Evolutionary conservation across 2,329 filamentous ascomycete genomes (phyloP).

Genomic region (Scopulariopsis brevicaulis): DNA sequence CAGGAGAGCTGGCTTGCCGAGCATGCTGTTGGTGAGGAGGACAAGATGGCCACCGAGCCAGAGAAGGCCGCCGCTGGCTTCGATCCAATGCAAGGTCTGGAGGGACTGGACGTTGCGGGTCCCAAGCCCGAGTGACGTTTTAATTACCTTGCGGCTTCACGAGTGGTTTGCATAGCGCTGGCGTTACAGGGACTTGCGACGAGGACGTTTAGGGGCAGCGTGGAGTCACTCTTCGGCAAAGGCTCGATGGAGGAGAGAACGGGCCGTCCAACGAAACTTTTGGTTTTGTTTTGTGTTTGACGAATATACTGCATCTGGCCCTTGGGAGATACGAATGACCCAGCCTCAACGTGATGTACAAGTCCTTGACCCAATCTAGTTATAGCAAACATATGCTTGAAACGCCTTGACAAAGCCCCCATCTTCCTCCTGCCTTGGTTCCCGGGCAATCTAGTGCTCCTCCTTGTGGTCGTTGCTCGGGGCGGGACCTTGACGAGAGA

Average conservation of each 20-base stretch:
- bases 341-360: constrained; percentile 3
- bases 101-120: constrained; percentile 87
- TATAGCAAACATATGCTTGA: not conserved
- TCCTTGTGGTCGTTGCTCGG: constrained; percentile 20
- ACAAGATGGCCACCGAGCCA: not conserved
- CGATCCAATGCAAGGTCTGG: constrained; percentile 93
- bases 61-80: constrained; percentile 40
- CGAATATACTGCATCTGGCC: not conserved
- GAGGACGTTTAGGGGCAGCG: not conserved
- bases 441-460: constrained; percentile 18
- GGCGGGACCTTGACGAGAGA: constrained; percentile 54
- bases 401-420: not conserved
- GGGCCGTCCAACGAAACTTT: not conserved
- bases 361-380: not conserved
- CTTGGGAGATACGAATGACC: not conserved
- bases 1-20: constrained; percentile 92
- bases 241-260: not conserved
- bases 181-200: constrained; percentile 21
- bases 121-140: constrained; percentile 59
- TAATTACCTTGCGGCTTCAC: constrained; percentile 9
- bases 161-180: constrained; percentile 29
- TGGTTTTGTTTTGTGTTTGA: not conserved
- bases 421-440: constrained; percentile 1
- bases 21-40: constrained; percentile 76
- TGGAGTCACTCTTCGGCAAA: not conserved